Evolutionary conservation across 1,284 basidiomycete genomes (phyloP), one percentile per base, ranked within the genome.

Genomic region (Moesziomyces antarcticus): DNA sequence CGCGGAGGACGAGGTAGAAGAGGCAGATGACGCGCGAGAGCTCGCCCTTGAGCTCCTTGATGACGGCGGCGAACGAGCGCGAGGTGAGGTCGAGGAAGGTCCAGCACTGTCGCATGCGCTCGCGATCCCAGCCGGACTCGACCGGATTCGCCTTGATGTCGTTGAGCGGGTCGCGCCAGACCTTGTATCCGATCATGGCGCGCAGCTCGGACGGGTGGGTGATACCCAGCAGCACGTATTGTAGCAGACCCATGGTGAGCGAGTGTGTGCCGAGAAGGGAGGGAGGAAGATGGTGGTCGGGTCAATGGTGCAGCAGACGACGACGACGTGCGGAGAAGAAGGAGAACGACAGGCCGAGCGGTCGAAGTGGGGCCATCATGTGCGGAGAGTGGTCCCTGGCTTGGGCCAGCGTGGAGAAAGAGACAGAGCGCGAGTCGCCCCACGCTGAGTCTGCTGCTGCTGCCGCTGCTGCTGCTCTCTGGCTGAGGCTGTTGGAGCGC

Each of bases 1-100:
- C 96, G 25, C 96, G 90, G 7, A 99, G 88, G 5, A 96, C 92
- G 53, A 99, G 89, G 85, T 99, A 99, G 86, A 97, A 99, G 68
- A 99, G 85, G 84, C 93, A 94, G 73, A 97, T 81, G 48, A 92
- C 92, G 64, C 96, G 87, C 5, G 94, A 93, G 62, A 99, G 87
- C 82, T 98, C 96, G 2, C 94, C 96, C 51, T 99, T 94, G 13
- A 99, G 87, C 86, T 98, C 93, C 86, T 97, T 97, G 84, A 98
- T 95, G 75, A 99, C 96, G 9, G 92, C 90, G 4, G 94, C 88
- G 78, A 97, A 99, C 85, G 91, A 93, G 65, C 95, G 87, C 75
- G 92, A 94, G 11, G 95, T 97, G 85, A 88, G 74, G 87, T 97
- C 94, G 57, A 99, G 87, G 79, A 96, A 91, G 5, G 89, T 86